Base-by-base conservation (phyloP, 2,329 filamentous ascomycete species). In the Verticillium nubilum region DNA sequence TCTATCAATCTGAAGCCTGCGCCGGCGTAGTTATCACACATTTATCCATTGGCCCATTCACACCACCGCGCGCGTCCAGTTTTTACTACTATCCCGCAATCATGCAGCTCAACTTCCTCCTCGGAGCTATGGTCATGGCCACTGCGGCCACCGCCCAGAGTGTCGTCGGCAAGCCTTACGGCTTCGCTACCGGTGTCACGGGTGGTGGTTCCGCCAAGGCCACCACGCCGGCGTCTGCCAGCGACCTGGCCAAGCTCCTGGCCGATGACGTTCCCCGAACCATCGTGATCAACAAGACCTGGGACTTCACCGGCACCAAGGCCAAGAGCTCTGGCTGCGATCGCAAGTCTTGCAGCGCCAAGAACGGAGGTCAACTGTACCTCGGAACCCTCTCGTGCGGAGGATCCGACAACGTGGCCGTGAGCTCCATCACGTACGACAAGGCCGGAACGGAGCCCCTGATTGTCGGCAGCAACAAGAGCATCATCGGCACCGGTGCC, bases 161-260 rank as follows among this genome's bases (percentile, higher is more conserved):
- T 37, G 68, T 71, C 17, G 59, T 63, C 10, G 70, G 70, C 25
- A 67, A 65, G 27, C 63, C 70, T 3, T 68, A 70, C 29, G 70
- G 70, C 25, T 72, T 72, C 33, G 70, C 70, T 15, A 58, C 64
- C 5, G 68, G 80, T 33, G 78, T 80, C 1, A 84, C 81, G 31
- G 82, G 82, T 42, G 82, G 82, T 63, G 81, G 80, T 29, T 72
- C 66, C 57, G 80, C 78, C 15, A 69, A 76, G 13, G 72, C 78
- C 5, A 63, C 64, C 0, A 74, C 76, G 53, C 80, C 80, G 17
- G 70, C 69, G 25, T 74, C 74, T 50, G 78, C 72, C 25, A 73
- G 71, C 19, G 75, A 85, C 73, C 76, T 83, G 60, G 62, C 56
- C 0, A 61, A 57, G 1, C 65, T 62, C 2, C 62, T 68, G 1